Evolutionary conservation across 2,329 filamentous ascomycete species (phyloP).

Genomic region (Penicillium sp.): DNA sequence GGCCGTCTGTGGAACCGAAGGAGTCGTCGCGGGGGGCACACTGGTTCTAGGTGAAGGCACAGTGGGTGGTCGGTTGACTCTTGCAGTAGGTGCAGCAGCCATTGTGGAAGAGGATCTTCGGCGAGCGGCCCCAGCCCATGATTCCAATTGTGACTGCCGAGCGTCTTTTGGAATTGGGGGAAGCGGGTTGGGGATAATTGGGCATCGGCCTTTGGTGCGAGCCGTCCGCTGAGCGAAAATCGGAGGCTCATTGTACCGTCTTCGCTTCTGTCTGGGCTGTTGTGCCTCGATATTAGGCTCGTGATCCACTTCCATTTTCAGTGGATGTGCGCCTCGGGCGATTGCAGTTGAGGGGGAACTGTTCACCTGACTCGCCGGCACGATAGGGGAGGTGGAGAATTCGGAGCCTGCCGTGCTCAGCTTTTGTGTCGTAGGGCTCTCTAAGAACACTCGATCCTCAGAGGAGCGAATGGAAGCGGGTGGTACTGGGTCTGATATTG

Average conservation of each 20-base stretch:
- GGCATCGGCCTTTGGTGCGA: conserved; percentile 43
- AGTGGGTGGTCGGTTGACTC: conserved; percentile 16
- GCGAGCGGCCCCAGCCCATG: conserved; percentile 19
- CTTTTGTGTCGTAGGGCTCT: conserved; percentile 26
- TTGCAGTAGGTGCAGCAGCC: conserved; percentile 16
- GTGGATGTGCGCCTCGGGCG: conserved; percentile 18
- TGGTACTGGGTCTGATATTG: conserved; percentile 27
- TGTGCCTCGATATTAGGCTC: conserved; percentile 29
- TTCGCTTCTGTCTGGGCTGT: conserved; percentile 50
- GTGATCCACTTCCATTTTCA: conserved; percentile 28
- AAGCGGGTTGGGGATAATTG: conserved; percentile 41
- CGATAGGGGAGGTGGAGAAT: conserved; percentile 15
- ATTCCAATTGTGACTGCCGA: conserved; percentile 24
- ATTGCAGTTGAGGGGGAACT: conserved; percentile 29
- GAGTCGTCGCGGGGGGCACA: conserved; percentile 24
- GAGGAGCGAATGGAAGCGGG: conserved; percentile 25
- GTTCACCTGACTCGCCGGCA: conserved; percentile 23
- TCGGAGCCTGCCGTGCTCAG: conserved; percentile 17
- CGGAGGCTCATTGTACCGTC: conserved; percentile 55
- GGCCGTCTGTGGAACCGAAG: conserved; percentile 3
- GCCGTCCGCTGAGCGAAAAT: conserved; percentile 52
- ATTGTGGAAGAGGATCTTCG: conserved; percentile 20
- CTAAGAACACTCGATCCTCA: conserved; percentile 31
- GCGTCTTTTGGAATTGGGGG: conserved; percentile 36
- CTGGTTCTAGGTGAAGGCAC: conserved; percentile 28